Evolutionary conservation across 805 yeast genomes (phyloP).

Genomic region (Cyberlindnera veronae): DNA sequence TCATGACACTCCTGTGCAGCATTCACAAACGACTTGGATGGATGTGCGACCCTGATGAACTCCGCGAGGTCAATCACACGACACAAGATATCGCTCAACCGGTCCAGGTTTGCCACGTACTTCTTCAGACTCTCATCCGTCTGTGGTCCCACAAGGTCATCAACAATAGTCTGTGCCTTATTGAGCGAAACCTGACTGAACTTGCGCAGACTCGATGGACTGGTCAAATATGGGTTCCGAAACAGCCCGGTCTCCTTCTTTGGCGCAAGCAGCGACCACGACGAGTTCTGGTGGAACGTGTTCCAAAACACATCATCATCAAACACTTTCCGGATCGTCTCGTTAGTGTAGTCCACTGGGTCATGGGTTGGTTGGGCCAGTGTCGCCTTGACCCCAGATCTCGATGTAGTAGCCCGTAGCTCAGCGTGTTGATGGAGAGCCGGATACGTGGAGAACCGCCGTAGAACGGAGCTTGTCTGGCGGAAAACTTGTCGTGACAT

Average conservation of each 20-base stretch:
- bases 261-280: conserved; percentile 11
- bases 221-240: conserved; percentile 61
- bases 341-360: conserved; percentile 15
- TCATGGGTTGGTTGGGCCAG: neutral
- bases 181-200: conserved; percentile 65
- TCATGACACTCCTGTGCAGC: conserved; percentile 90
- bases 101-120: conserved; percentile 69
- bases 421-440: neutral
- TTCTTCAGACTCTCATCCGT: conserved; percentile 40
- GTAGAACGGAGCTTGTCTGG: neutral
- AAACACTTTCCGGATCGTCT: conserved; percentile 45
- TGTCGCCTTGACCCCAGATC: no score
- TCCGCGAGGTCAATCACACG: conserved; percentile 93
- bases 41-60: conserved; percentile 86
- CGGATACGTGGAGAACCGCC: neutral
- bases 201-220: conserved; percentile 65
- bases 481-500: neutral
- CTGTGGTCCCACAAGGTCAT: conserved; percentile 47
- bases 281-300: conserved; percentile 36
- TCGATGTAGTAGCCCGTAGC: neutral
- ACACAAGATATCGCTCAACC: conserved; percentile 83
- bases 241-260: conserved; percentile 61
- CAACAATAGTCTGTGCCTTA: conserved; percentile 61
- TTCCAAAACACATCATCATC: conserved; percentile 60
- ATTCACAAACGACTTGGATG: conserved; percentile 60